Percentiles rank a stretch among this genome's conserved stretches.
These are phyloP conservation scores for Berberis thunbergii DNA, from an alignment of 164 flowering plant species.

Conservation along the genomic window DNA sequence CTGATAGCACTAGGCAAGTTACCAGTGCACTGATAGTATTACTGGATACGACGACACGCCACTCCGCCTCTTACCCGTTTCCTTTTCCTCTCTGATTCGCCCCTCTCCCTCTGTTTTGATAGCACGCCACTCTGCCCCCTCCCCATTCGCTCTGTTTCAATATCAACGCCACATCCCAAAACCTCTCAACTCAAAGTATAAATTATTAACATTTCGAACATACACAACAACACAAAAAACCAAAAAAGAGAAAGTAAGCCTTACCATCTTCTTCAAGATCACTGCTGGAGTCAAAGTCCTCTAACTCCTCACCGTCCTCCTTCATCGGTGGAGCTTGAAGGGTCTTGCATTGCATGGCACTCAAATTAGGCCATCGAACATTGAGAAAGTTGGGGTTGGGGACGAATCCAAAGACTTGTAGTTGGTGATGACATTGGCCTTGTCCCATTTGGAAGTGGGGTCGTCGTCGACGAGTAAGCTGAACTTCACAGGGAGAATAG, in stretches of 20 bases:
- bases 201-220: neutral
- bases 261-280: conserved; percentile 94
- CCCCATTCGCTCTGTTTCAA: no score
- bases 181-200: no score
- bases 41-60: no score
- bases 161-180: no score
- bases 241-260: conserved; percentile 3
- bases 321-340: conserved; percentile 42
- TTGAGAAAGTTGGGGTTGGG: conserved; percentile 82
- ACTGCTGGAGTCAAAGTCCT: conserved; percentile 61
- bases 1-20: no score
- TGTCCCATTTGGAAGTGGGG: conserved; percentile 46
- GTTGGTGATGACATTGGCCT: conserved; percentile 54
- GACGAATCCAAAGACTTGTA: conserved; percentile 83
- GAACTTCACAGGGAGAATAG: conserved; percentile 66
- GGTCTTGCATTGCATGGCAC: conserved; percentile 40
- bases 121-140: no score
- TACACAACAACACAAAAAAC: neutral
- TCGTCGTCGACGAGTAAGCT: conserved; percentile 26
- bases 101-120: no score
- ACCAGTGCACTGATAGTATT: no score
- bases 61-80: no score
- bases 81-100: no score
- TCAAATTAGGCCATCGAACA: conserved; percentile 53
- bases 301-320: conserved; percentile 30